A percentile compares a stretch with the other conserved stretches of the same genome.
Conservation (phyloP, 768 basidiomycete genomes). For the Porphyrellus cyaneotinctus region DNA sequence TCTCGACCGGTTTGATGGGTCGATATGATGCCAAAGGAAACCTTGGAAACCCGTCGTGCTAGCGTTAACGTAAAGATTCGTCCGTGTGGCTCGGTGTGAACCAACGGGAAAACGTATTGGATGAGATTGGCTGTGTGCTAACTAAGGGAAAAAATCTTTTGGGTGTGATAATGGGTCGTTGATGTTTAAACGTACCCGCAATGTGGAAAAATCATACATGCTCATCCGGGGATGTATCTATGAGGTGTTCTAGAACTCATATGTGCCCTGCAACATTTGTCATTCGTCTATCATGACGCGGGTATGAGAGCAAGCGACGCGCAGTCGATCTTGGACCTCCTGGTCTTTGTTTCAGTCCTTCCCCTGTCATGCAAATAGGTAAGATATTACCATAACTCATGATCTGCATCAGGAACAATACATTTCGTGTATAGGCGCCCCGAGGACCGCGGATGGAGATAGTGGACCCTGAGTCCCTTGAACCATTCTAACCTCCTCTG, state of each 20-base stretch:
- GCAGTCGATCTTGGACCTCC: not conserved
- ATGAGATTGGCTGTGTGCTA: not conserved
- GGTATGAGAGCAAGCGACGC: not conserved
- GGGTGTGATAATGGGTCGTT: not conserved
- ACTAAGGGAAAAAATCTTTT: not conserved
- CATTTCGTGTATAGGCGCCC: not conserved
- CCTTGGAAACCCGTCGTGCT: not conserved
- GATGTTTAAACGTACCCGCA: not conserved
- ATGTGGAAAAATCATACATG: not conserved
- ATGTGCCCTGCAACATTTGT: not conserved
- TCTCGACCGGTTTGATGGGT: too few relatives aligned
- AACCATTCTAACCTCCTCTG: not conserved
- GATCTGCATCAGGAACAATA: not conserved
- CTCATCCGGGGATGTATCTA: not conserved
- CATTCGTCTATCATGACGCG: not conserved
- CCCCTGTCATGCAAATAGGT: not conserved
- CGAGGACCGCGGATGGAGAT: not conserved
- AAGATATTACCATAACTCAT: not conserved
- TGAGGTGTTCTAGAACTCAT: not conserved
- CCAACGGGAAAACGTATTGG: not conserved
- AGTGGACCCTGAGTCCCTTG: not conserved
- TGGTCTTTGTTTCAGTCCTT: not conserved
- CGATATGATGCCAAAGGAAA: not conserved
- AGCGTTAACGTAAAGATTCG: not conserved
- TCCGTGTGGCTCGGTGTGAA: not conserved